Percentiles rank a stretch among this genome's conserved stretches.
Conservation (phyloP, 2,329 filamentous ascomycete species). For the Tolypocladium tropicale region DNA sequence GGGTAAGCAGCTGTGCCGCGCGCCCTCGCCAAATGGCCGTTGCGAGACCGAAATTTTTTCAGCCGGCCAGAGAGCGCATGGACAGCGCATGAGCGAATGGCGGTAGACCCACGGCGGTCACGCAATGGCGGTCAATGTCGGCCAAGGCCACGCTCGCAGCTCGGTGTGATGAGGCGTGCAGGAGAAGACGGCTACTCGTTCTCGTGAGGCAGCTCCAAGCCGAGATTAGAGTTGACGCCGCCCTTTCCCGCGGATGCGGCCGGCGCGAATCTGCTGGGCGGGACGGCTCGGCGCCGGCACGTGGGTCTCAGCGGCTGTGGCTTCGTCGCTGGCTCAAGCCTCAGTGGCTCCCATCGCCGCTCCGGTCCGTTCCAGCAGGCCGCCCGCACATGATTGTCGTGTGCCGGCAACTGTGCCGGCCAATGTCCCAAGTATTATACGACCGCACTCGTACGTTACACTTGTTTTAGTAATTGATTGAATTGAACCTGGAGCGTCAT, state of each 20-base stretch:
- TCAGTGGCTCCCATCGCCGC: not conserved
- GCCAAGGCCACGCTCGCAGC: not conserved
- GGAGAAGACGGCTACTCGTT: not conserved
- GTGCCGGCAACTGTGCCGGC: no score
- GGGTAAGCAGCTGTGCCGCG: slow-evolving; percentile 1
- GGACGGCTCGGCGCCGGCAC: slow-evolving; percentile 1
- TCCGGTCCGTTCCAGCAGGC: no score
- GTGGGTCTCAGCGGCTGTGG: not conserved
- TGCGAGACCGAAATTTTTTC: slow-evolving; percentile 1
- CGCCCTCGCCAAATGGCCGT: not conserved
- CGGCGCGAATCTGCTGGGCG: not conserved
- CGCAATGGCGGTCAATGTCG: slow-evolving; percentile 4
- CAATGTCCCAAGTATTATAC: not conserved
- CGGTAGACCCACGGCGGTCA: not conserved
- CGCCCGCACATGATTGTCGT: no score
- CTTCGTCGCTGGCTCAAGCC: not conserved
- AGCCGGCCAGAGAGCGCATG: not conserved
- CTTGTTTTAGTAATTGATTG: not conserved
- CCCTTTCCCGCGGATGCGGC: not conserved
- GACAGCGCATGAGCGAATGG: slow-evolving; percentile 2
- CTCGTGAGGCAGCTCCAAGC: not conserved
- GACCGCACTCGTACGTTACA: no score
- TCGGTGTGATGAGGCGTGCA: slow-evolving; percentile 8
- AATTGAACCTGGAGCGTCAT: no score
- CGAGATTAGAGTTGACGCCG: not conserved